phyloP scores from a whole-genome alignment of 805 yeast genomes.

The Yarrowia porcina region DNA sequence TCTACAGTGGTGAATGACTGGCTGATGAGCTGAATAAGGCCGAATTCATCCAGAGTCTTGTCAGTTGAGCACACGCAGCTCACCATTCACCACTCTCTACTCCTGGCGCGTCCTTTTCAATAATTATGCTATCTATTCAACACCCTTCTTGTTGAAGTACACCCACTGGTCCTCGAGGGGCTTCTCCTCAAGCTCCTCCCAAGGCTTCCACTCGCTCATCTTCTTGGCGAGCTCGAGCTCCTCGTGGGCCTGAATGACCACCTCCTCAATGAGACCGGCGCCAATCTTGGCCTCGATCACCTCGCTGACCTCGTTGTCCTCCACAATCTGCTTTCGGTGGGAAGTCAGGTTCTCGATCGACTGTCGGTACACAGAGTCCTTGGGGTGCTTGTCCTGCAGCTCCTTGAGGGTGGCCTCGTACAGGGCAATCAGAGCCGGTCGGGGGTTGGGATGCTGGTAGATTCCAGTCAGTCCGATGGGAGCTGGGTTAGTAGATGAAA shows the following conservation, averaged over 20 bases:
- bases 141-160: constrained; percentile 60
- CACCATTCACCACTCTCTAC: too few species aligned
- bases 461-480: constrained; percentile 83
- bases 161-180: constrained; percentile 83
- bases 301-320: constrained; percentile 56
- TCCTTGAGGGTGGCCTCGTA: constrained; percentile 66
- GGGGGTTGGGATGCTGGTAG: constrained; percentile 76
- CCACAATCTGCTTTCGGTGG: constrained; percentile 64
- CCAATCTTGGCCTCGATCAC: constrained; percentile 73
- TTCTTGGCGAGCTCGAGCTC: constrained; percentile 66
- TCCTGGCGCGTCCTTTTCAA: too few species aligned
- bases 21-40: too few species aligned
- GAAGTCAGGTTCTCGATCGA: constrained; percentile 69
- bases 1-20: too few species aligned
- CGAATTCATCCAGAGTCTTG: too few species aligned
- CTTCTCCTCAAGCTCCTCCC: constrained; percentile 80
- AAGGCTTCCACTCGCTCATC: constrained; percentile 64
- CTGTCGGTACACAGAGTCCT: constrained; percentile 69
- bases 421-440: constrained; percentile 68
- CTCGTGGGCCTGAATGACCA: constrained; percentile 76
- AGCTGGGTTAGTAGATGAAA: constrained; percentile 36
- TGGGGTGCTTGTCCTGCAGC: constrained; percentile 61
- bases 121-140: neutral
- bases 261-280: constrained; percentile 79
- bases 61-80: too few species aligned